Evolutionary conservation across 225 moss, liverwort and hornwort species (phyloP).

Genomic region (Pseudisothecium myosuroides): DNA sequence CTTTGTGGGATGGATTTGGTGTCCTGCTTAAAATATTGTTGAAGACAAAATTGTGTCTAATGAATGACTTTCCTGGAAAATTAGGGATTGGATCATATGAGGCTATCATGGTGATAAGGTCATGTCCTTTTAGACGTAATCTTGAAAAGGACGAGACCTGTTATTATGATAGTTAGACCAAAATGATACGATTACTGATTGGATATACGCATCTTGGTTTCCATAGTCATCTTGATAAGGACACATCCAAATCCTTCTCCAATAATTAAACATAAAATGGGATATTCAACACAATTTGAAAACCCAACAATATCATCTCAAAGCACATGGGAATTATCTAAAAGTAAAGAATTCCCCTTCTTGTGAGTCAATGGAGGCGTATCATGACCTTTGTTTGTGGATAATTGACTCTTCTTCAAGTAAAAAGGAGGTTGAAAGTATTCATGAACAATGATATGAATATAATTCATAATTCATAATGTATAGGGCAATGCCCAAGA

Average conservation of each 20-base stretch:
- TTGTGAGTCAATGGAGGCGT: fast-evolving
- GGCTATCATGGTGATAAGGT: background rate
- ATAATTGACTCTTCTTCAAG: background rate
- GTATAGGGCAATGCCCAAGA: too few relatives aligned
- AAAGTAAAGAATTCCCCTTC: background rate
- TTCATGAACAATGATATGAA: background rate
- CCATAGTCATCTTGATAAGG: too few relatives aligned
- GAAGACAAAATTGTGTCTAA: too few relatives aligned
- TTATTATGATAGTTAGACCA: fast-evolving
- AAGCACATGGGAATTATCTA: background rate
- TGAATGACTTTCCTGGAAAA: fast-evolving
- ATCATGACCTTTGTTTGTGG: background rate
- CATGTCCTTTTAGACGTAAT: too few relatives aligned
- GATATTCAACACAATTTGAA: background rate
- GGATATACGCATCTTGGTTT: background rate
- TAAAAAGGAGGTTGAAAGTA: background rate
- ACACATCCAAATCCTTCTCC: fast-evolving
- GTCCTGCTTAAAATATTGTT: background rate
- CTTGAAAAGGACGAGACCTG: background rate
- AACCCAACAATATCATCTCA: background rate
- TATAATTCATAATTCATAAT: background rate
- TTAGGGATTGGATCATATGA: background rate
- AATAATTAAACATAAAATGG: fast-evolving
- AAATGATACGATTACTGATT: fast-evolving
- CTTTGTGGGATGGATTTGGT: too few relatives aligned